Base-by-base conservation (phyloP, 1,284 basidiomycete species). In the Polyporus tsugae region DNA sequence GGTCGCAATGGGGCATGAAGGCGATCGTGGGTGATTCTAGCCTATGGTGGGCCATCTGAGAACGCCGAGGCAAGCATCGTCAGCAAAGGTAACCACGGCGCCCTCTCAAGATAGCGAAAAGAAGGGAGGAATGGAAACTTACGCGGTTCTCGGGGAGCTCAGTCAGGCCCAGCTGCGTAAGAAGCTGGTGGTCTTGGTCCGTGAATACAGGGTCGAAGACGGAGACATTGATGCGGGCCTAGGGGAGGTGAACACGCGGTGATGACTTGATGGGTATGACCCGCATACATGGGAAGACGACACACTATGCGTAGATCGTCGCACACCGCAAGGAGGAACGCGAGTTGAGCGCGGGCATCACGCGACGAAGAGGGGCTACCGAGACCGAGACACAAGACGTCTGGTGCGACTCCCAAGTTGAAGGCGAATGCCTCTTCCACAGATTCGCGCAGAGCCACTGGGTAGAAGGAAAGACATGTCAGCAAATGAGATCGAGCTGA, bases 1-100 rank as follows among this genome's bases (percentile, higher is more conserved):
- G 75, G 76, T 92, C 91, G 75, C 92, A 93, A 76, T 93, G 91
- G 39, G 91, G 92, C 91, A 93, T 92, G 80, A 87, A 92, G 64
- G 89, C 82, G 65, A 93, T 81, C 60, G 90, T 92, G 70, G 87
- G 86, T 38, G 70, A 68, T 39, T 72, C 66, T 25, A 80, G 67
- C 58, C 59, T 69, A 68, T 81, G 78, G 60, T 73, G 74, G 25
- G 76, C 81, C 57, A 80, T 72, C 80, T 82, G 75, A 22, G 60
- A 19, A 52, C 11, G 29, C 39, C 35, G 52, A 70, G 22, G 29
- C n/a, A 55, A 63, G 22, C 25, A 63, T 44, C 10, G 61, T 62
- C 60, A 68, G 65, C 55, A 39, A 65, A 55, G 53, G 39, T 52
- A 67, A 41, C 58, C 58, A 60, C 38, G 38, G 35, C 36, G 38